These are phyloP conservation scores for Citrullus amarus DNA, from an alignment of 306 rosid species.

Conservation along the genomic window DNA sequence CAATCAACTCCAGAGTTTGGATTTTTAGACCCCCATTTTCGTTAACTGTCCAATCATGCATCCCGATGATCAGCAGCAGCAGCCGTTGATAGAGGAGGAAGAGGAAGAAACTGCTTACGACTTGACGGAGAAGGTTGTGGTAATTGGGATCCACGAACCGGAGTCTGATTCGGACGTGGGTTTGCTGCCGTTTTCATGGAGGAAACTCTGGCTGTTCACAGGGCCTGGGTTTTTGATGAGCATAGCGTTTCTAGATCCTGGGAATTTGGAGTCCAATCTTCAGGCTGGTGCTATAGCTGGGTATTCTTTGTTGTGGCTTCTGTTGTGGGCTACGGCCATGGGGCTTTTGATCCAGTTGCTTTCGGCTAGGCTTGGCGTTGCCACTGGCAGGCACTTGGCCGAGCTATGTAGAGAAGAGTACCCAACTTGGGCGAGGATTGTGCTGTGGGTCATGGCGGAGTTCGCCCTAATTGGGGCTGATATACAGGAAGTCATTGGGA, in stretches of 20 bases:
- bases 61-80: conserved; percentile 21
- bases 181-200: conserved; percentile 80
- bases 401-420: conserved; percentile 93
- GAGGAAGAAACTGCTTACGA: conserved; percentile 56
- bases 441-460: conserved; percentile 93
- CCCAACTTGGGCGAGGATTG: conserved; percentile 66
- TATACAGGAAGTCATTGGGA: conserved; percentile 94
- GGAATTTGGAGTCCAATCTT: conserved; percentile 90
- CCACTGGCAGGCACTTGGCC: conserved; percentile 82
- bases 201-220: conserved; percentile 86
- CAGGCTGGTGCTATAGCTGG: conserved; percentile 94
- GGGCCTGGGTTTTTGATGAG: conserved; percentile 98
- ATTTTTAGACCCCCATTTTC: background rate
- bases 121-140: conserved; percentile 44
- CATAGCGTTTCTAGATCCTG: conserved; percentile 89
- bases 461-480: conserved; percentile 86
- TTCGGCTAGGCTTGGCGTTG: conserved; percentile 88
- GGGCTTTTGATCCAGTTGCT: conserved; percentile 80
- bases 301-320: conserved; percentile 79
- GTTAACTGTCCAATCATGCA: conserved; percentile 21
- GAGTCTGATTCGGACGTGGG: conserved; percentile 7
- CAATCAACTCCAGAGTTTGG: background rate
- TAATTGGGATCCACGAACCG: conserved; percentile 40
- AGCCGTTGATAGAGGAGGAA: conserved; percentile 31
- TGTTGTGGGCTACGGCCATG: conserved; percentile 88